These are phyloP conservation scores for Myotisia sp. DNA, from an alignment of 2,329 filamentous ascomycete genomes.

Conservation along the genomic window DNA sequence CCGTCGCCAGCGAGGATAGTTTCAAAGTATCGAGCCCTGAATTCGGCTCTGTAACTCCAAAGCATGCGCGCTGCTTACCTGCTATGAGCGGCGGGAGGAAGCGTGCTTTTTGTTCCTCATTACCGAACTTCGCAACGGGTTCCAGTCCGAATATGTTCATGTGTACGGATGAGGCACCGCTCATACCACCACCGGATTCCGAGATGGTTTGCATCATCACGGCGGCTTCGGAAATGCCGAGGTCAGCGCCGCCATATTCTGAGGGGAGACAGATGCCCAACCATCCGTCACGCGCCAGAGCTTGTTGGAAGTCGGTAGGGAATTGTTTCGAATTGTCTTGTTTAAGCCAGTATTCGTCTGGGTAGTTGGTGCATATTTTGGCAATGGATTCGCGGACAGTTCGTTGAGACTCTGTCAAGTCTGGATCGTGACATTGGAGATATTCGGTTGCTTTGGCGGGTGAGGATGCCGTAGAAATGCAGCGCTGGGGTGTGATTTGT, in stretches of 20 bases:
- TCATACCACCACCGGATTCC: constrained; percentile 32
- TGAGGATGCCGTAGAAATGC: constrained; percentile 3
- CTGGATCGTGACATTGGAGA: constrained; percentile 18
- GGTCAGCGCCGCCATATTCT: constrained; percentile 29
- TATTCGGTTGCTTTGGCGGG: constrained; percentile 17
- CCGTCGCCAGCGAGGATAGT: constrained; percentile 63
- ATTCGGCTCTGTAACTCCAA: constrained; percentile 83
- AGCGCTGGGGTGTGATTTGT: not conserved
- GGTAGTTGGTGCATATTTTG: constrained; percentile 31
- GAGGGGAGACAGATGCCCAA: constrained; percentile 33
- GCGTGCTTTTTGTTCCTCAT: constrained; percentile 68
- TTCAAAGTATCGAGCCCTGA: constrained; percentile 75
- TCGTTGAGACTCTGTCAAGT: constrained; percentile 28
- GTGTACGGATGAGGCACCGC: constrained; percentile 30
- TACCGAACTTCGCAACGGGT: constrained; percentile 52
- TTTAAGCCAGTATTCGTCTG: constrained; percentile 31
- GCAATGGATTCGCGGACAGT: constrained; percentile 31
- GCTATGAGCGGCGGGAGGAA: constrained; percentile 68
- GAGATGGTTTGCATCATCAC: constrained; percentile 37
- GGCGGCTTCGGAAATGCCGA: constrained; percentile 32
- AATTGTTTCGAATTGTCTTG: constrained; percentile 26
- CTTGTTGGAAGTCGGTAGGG: constrained; percentile 28
- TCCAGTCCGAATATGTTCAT: constrained; percentile 37
- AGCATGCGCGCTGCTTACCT: constrained; percentile 68
- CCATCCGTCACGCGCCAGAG: constrained; percentile 31